phyloP scores from a whole-genome alignment of 805 yeast genomes.

The Schwanniomyces vanrijiae region DNA sequence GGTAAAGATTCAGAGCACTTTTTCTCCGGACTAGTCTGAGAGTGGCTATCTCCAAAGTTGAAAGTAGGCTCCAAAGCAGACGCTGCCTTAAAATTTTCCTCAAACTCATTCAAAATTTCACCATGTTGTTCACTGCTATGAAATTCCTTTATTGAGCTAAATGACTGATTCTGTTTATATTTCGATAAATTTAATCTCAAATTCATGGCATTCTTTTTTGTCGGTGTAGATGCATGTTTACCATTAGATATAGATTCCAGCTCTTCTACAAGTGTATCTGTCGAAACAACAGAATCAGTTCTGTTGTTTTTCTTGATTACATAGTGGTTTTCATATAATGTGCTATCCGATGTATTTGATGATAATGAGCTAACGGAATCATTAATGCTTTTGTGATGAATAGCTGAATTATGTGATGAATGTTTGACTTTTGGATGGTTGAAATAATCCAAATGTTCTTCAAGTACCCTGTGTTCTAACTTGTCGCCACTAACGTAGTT shows the following conservation, averaged over 20 bases:
- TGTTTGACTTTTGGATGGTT: not conserved
- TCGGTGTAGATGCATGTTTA: not conserved
- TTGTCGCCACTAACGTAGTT: slow-evolving; percentile 6
- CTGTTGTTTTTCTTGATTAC: slow-evolving; percentile 5
- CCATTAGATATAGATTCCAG: not conserved
- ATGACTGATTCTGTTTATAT: slow-evolving; percentile 8
- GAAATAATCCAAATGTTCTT: not conserved
- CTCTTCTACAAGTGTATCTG: slow-evolving; percentile 34
- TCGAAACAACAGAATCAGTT: slow-evolving; percentile 21
- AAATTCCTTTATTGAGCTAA: slow-evolving; percentile 6
- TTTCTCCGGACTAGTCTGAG: not conserved
- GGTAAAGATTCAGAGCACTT: not conserved
- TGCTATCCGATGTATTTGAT: slow-evolving; percentile 24
- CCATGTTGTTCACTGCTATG: not conserved
- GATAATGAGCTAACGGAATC: slow-evolving; percentile 29
- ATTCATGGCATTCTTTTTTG: slow-evolving; percentile 9
- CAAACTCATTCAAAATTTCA: slow-evolving; percentile 8
- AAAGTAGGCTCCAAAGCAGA: slow-evolving; percentile 23
- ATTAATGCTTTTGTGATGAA: slow-evolving; percentile 6
- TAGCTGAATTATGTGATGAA: not conserved
- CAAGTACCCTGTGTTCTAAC: not conserved
- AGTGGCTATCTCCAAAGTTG: slow-evolving; percentile 6
- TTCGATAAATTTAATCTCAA: slow-evolving; percentile 12
- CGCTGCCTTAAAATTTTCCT: slow-evolving; percentile 9
- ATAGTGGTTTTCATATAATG: slow-evolving; percentile 5